Evolutionary conservation across 1,284 basidiomycete genomes (phyloP).

Genomic region (Moniliophthora roreri): DNA sequence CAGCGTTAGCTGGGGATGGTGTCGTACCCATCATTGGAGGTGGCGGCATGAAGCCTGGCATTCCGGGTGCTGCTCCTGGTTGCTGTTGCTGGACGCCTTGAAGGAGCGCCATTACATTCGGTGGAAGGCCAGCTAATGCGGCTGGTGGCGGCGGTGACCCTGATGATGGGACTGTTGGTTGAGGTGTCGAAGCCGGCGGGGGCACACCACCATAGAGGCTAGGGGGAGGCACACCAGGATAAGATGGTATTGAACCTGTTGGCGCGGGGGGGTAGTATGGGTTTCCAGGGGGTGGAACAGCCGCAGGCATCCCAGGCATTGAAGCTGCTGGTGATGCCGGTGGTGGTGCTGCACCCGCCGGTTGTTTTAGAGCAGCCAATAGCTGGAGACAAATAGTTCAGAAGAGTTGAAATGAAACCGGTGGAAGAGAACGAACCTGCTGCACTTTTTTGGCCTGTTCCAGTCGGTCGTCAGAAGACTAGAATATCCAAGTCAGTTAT

Average conservation of each 20-base stretch:
- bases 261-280: constrained; percentile 45
- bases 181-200: constrained; percentile 29
- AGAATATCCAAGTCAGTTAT: constrained; percentile 8
- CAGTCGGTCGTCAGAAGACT: constrained; percentile 64
- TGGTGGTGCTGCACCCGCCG: constrained; percentile 32
- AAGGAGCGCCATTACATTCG: constrained; percentile 63
- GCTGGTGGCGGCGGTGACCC: constrained; percentile 17
- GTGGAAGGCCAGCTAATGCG: constrained; percentile 47
- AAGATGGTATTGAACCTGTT: constrained; percentile 31
- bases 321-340: constrained; percentile 33
- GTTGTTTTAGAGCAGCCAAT: constrained; percentile 73
- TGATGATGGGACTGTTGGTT: constrained; percentile 24
- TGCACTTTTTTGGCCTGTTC: constrained; percentile 83
- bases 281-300: constrained; percentile 30
- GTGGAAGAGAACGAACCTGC: constrained; percentile 44
- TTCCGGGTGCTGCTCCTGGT: constrained; percentile 20
- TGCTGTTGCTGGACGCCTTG: constrained; percentile 47
- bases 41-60: constrained; percentile 40
- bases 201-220: constrained; percentile 38
- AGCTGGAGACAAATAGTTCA: constrained; percentile 35
- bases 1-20: constrained; percentile 12
- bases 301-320: constrained; percentile 31
- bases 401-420: constrained; percentile 9
- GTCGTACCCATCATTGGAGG: constrained; percentile 38
- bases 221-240: constrained; percentile 30